Percentiles rank a stretch among this genome's conserved stretches.
These are phyloP conservation scores for Usnea hakonensis DNA, from an alignment of 495 filamentous ascomycete genomes.

Conservation along the genomic window DNA sequence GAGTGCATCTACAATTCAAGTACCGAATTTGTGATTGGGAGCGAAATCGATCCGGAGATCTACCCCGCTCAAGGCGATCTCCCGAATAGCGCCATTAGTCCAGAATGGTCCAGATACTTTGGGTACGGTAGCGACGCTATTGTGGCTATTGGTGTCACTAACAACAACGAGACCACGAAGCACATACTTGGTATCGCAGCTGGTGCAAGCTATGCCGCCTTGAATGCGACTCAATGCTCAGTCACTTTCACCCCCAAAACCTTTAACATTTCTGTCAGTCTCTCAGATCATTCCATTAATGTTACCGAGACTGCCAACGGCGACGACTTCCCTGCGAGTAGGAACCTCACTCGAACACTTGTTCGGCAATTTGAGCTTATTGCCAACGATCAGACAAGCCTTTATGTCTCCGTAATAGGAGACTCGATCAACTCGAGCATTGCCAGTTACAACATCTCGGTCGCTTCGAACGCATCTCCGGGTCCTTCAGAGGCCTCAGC, in stretches of 20 bases:
- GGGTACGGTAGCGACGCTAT: not conserved
- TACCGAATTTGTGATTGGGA: too few relatives aligned
- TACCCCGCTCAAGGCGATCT: conserved; percentile 1
- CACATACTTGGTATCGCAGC: conserved; percentile 8
- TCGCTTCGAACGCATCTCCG: too few relatives aligned
- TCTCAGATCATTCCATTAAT: not conserved
- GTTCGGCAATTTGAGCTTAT: not conserved
- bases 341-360: not conserved
- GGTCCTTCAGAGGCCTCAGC: not conserved
- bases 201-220: not conserved
- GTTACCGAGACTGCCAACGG: not conserved
- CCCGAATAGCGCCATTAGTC: conserved; percentile 1
- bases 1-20: not conserved
- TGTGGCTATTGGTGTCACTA: not conserved
- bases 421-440: conserved; percentile 1
- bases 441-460: too few relatives aligned
- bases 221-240: conserved; percentile 3
- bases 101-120: too few relatives aligned
- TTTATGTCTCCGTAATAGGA: conserved; percentile 8
- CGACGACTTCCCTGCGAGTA: not conserved
- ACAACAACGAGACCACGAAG: too few relatives aligned
- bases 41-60: too few relatives aligned
- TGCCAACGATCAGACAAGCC: not conserved
- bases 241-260: conserved; percentile 1
- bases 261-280: not conserved